phyloP scores from a whole-genome alignment of 305 asterid species.

The Withania somnifera region DNA sequence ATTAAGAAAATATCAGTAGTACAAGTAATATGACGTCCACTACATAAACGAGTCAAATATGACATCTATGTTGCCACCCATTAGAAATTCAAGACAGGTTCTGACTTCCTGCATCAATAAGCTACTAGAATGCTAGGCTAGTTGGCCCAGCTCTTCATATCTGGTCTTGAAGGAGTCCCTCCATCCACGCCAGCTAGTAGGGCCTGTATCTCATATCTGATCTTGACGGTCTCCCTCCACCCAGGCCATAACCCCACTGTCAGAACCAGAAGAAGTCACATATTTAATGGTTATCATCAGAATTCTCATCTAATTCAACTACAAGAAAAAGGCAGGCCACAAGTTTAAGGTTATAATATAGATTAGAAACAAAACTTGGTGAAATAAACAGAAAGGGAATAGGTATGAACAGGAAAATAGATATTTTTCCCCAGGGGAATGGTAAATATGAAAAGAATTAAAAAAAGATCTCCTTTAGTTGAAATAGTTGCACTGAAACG shows the following conservation, averaged over 20 bases:
- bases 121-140: constrained; percentile 16
- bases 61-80: not conserved
- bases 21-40: not conserved
- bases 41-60: not conserved
- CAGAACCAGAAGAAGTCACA: constrained; percentile 1
- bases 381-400: too few species aligned
- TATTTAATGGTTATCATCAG: not conserved
- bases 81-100: constrained; percentile 1
- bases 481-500: not conserved
- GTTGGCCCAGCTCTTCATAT: constrained; percentile 70
- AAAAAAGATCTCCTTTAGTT: not conserved
- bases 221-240: constrained; percentile 81
- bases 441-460: not conserved
- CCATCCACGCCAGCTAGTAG: constrained; percentile 59
- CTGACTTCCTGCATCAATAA: not conserved
- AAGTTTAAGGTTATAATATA: not conserved
- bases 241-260: constrained; percentile 95
- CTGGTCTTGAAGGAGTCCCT: constrained; percentile 73
- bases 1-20: not conserved
- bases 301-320: not conserved
- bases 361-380: too few species aligned
- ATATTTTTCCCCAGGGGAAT: not conserved
- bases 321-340: not conserved
- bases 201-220: constrained; percentile 82
- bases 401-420: not conserved